Base-by-base conservation (phyloP, 2,329 filamentous ascomycete genomes). In the Calonectria ilicicola region DNA sequence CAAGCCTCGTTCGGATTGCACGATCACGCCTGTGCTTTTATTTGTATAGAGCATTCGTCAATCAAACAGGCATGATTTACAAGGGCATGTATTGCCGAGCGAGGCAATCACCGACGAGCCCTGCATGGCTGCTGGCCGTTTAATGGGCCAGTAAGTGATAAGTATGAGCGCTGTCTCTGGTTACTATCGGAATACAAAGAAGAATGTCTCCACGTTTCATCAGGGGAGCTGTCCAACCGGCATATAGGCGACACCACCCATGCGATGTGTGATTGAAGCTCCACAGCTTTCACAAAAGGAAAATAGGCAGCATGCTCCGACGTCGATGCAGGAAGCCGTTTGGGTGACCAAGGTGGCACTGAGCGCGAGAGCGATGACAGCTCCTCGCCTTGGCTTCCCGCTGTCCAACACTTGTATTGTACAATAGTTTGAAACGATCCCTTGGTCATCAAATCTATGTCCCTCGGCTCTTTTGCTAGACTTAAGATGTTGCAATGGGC, bases 401-500 rank as follows among this genome's bases (percentile, higher is more conserved):
- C 70, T 67, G 79, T 81, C 74, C 67, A 65, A 81, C 77, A 70
- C 69, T 68, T 65, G 65, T 75, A 79, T 73, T 79, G 80, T 81
- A 75, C 78, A 72, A 80, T 80, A 73, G 77, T 81, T 69, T 81
- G 80, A 81, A 81, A 81, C 80, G 66, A 69, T 65, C 53, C 51
- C 63, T 73, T 73, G 72, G 75, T 69, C 64, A 73, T 70, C 60
- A 69, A 69, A 65, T 63, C 67, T 68, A 64, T 64, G 49, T 62
- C 46, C 60, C 49, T 71, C 53, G 53, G 53, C 47, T 70, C 15
- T 63, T 56, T 38, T 56, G 63, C 62, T 53, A 26, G 49, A 38
- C 32, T 65, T 65, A 58, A 72, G 70, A 46, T 63, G 64, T 70
- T 72, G 40, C 76, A 75, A 60, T 49, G 66, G 40, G 70, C 49